A percentile compares a stretch with the other conserved stretches of the same genome.
Evolutionary conservation across 2,329 filamentous ascomycete species (phyloP).

Genomic region (Trichophyton benhamiae): DNA sequence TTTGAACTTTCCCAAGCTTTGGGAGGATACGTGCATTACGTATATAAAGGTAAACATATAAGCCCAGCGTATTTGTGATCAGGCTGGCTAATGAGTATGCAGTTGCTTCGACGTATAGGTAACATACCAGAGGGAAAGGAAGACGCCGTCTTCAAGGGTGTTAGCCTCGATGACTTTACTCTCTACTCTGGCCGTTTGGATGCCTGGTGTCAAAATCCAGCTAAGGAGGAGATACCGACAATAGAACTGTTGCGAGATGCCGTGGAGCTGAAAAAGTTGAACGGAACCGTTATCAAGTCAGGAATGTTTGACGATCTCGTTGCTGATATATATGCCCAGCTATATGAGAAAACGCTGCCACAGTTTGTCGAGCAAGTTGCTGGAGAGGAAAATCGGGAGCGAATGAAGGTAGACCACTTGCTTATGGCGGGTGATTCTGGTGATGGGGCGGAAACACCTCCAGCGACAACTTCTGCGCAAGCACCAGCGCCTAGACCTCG

Average conservation of each 20-base stretch:
- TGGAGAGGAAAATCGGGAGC: slow-evolving; percentile 36
- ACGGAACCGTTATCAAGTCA: slow-evolving; percentile 76
- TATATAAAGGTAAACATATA: slow-evolving; percentile 39
- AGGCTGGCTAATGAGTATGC: slow-evolving; percentile 18
- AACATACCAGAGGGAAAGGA: slow-evolving; percentile 50
- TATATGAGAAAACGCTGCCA: slow-evolving; percentile 30
- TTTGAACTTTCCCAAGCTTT: slow-evolving; percentile 50
- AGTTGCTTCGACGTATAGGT: slow-evolving; percentile 45
- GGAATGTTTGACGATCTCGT: slow-evolving; percentile 85
- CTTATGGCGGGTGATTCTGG: slow-evolving; percentile 29
- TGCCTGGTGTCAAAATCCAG: slow-evolving; percentile 41
- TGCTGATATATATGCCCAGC: slow-evolving; percentile 68
- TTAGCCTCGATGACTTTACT: slow-evolving; percentile 54
- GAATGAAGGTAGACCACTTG: slow-evolving; percentile 37
- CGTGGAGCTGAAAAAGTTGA: slow-evolving; percentile 63
- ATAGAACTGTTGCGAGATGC: slow-evolving; percentile 55
- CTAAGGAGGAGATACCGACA: slow-evolving; percentile 32
- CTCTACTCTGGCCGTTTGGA: slow-evolving; percentile 48
- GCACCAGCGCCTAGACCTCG: slow-evolving; percentile 24
- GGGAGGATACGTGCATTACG: slow-evolving; percentile 47
- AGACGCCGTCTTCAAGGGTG: slow-evolving; percentile 32
- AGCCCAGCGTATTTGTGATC: slow-evolving; percentile 1
- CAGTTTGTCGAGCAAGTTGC: slow-evolving; percentile 29
- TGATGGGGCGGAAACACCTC: slow-evolving; percentile 8
- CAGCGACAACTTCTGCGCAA: slow-evolving; percentile 10